phyloP scores from a whole-genome alignment of 257 asterid genomes.

The Anisodus tanguticus region DNA sequence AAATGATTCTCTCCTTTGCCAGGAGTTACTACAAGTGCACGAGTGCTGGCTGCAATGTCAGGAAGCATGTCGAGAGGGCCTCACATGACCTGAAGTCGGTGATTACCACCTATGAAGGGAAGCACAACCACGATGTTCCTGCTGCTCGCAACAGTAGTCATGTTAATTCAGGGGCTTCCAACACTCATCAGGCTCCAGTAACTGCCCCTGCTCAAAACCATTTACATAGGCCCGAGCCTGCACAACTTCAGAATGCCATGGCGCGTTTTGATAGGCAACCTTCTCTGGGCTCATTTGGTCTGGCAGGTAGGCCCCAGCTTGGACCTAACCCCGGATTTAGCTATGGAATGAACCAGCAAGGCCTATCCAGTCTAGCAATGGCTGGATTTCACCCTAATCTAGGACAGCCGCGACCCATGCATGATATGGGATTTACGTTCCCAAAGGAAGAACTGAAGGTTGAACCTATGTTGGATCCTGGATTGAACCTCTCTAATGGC shows the following conservation, averaged over 20 bases:
- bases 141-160: constrained; percentile 82
- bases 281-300: constrained; percentile 45
- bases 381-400: constrained; percentile 49
- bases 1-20: constrained; percentile 32
- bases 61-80: constrained; percentile 90
- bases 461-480: constrained; percentile 57
- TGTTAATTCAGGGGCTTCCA: constrained; percentile 42
- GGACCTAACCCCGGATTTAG: constrained; percentile 56
- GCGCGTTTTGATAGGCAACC: constrained; percentile 53
- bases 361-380: constrained; percentile 45
- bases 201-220: constrained; percentile 43
- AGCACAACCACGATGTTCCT: constrained; percentile 87
- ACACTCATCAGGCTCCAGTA: constrained; percentile 38
- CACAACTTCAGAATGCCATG: constrained; percentile 53
- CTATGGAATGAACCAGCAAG: constrained; percentile 60
- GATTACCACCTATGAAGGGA: constrained; percentile 82
- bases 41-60: constrained; percentile 72
- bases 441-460: constrained; percentile 63
- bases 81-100: constrained; percentile 82
- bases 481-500: constrained; percentile 49
- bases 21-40: constrained; percentile 96
- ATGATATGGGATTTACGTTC: constrained; percentile 49
- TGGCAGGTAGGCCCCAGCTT: constrained; percentile 51
- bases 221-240: constrained; percentile 55
- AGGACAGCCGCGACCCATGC: constrained; percentile 46